A percentile compares a stretch with the other conserved stretches of the same genome.
Conservation (phyloP, 352 stramenopile genomes). For the Phytophthora fragariae region DNA sequence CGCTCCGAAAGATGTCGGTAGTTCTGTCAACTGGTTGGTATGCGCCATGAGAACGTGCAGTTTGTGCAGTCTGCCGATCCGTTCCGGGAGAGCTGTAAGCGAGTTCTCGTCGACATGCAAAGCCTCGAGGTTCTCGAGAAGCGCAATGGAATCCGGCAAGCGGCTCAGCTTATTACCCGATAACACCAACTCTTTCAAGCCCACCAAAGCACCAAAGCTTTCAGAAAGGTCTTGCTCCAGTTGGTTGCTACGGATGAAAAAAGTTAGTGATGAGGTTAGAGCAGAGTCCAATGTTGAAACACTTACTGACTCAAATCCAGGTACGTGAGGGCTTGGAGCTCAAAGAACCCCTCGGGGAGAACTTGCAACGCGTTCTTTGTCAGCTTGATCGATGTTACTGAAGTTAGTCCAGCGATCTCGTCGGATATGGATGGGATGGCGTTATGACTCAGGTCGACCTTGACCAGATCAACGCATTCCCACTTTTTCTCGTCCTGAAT, state of each 20-base stretch:
- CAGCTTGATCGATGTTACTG: constrained; percentile 72
- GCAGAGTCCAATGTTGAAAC: not conserved
- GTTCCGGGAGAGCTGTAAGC: constrained; percentile 51
- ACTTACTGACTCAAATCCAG: constrained; percentile 82
- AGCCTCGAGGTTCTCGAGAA: constrained; percentile 60
- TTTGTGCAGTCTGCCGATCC: constrained; percentile 61
- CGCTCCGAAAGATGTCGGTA: constrained; percentile 55
- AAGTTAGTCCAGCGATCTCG: constrained; percentile 60
- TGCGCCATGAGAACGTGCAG: constrained; percentile 70
- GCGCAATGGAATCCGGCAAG: constrained; percentile 59
- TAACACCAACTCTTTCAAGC: constrained; percentile 73
- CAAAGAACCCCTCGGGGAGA: constrained; percentile 73
- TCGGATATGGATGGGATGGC: constrained; percentile 60
- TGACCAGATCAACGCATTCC: constrained; percentile 85
- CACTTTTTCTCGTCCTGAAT: constrained; percentile 84
- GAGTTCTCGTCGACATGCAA: constrained; percentile 75
- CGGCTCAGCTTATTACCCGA: constrained; percentile 67
- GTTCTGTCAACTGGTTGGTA: constrained; percentile 61
- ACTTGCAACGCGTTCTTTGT: constrained; percentile 68
- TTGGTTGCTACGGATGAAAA: constrained; percentile 54
- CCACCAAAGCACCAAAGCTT: constrained; percentile 50
- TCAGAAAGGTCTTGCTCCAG: constrained; percentile 64
- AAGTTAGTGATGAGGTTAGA: not conserved
- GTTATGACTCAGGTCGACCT: constrained; percentile 87
- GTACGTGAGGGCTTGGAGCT: constrained; percentile 63